Evolutionary conservation across 2,329 filamentous ascomycete genomes (phyloP).

Genomic region (Fulvia fulva): DNA sequence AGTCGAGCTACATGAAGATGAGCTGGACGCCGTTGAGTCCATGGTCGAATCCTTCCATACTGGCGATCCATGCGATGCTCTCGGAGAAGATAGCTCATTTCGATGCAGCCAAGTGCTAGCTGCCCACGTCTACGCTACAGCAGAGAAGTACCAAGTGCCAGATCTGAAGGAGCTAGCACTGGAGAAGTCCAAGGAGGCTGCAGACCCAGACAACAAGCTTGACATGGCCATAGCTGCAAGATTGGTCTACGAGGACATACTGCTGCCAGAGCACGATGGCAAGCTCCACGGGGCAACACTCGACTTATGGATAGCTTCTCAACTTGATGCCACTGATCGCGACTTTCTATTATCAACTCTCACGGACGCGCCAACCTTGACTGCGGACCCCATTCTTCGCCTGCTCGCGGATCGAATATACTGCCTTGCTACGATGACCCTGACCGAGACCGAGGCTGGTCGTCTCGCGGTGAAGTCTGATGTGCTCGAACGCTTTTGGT

Average conservation of each 20-base stretch:
- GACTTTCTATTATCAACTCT: background rate
- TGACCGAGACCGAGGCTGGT: background rate
- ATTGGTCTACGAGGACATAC: background rate
- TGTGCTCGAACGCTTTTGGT: background rate
- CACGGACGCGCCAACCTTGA: background rate
- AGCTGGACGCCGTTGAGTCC: background rate
- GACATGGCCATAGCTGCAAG: background rate
- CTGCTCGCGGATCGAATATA: background rate
- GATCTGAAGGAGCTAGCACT: conserved; percentile 6
- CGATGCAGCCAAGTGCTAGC: background rate
- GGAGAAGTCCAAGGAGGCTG: conserved; percentile 5
- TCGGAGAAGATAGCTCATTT: background rate
- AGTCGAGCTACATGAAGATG: conserved; percentile 2
- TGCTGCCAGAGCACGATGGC: background rate
- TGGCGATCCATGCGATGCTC: background rate
- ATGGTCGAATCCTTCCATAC: conserved; percentile 8
- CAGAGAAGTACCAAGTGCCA: conserved; percentile 1
- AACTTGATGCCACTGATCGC: background rate
- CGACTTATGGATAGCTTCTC: background rate
- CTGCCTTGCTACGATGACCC: background rate
- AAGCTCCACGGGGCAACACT: background rate
- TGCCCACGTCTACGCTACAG: background rate
- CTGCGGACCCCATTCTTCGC: background rate
- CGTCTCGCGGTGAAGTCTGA: background rate
- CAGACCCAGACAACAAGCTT: background rate